phyloP scores from a whole-genome alignment of 495 filamentous ascomycete genomes.

The Geoglossum glabrum region DNA sequence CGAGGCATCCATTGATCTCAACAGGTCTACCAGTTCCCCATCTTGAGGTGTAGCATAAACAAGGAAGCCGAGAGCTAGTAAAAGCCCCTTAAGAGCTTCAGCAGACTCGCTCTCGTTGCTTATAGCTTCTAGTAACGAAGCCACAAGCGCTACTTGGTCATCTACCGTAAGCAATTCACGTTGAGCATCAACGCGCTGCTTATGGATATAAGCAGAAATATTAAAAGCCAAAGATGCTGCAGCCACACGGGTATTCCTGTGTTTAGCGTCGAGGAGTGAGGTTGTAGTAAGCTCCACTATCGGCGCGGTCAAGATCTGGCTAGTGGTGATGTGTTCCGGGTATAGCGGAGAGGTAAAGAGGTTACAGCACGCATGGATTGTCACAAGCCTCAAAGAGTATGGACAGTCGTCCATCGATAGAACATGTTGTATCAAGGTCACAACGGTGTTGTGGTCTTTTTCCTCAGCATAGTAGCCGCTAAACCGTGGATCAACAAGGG shows the following conservation, averaged over 20 bases:
- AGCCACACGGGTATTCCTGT: slow-evolving; percentile 41
- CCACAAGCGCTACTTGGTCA: slow-evolving; percentile 59
- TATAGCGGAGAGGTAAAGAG: slow-evolving; percentile 36
- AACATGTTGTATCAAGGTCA: slow-evolving; percentile 39
- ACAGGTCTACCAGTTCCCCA: slow-evolving; percentile 55
- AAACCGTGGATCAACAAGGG: slow-evolving; percentile 64
- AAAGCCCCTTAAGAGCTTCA: slow-evolving; percentile 51
- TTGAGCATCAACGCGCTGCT: slow-evolving; percentile 33
- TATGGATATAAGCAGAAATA: slow-evolving; percentile 47
- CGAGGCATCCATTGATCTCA: slow-evolving; percentile 47
- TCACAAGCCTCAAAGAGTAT: slow-evolving; percentile 67
- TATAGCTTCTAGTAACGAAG: slow-evolving; percentile 58
- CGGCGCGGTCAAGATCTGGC: slow-evolving; percentile 11
- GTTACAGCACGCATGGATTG: slow-evolving; percentile 44
- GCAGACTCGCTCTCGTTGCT: slow-evolving; percentile 39
- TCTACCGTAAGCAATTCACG: slow-evolving; percentile 41
- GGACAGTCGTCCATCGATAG: slow-evolving; percentile 33
- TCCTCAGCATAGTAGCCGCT: slow-evolving; percentile 75
- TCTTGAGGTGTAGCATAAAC: slow-evolving; percentile 46
- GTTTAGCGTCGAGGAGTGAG: slow-evolving; percentile 33
- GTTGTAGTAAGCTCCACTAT: slow-evolving; percentile 30
- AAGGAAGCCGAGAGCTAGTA: slow-evolving; percentile 52
- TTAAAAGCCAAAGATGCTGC: slow-evolving; percentile 75
- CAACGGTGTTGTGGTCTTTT: slow-evolving; percentile 36
- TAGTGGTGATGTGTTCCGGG: slow-evolving; percentile 20